Base-by-base conservation (phyloP, 345 rosid species). In the Microcos paniculata region DNA sequence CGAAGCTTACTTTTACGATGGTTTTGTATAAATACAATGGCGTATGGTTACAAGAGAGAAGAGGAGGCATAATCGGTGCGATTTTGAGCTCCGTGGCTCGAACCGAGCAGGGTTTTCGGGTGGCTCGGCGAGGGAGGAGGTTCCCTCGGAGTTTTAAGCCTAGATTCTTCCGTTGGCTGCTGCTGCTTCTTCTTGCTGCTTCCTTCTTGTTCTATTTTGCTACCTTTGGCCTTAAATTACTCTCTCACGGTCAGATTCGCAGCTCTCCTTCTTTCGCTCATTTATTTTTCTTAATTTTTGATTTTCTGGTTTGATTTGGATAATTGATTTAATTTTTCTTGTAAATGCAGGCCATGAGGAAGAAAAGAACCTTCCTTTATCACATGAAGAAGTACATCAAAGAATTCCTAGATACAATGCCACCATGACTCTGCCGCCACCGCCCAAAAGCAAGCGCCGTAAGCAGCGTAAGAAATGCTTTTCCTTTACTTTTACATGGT, bases 101-200 rank as follows among this genome's bases (percentile, higher is more conserved):
- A 16, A 77, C 38, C 69, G 88, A 81, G 40, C 78, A 76, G 42
- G 78, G 75, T 19, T 58, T 61, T 64, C 84, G 82, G 14, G 63
- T 78, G 40, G 85, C 65, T 70, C 90, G 90, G 40, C 86, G 89
- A 40, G 97, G 94, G 30, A 84, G 83, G 73, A 88, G 89, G 85
- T 71, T 84, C 62, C 87, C 87, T 78, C 87, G 93, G 79, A 68
- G 83, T 42, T 67, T 77, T 69, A 88, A 85, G 73, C 75, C 81
- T 58, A 88, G 87, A 59, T 84, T 84, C 48, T 78, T 81, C 75
- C 82, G 74, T 42, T 86, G 83, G 83, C 72, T 88, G 63, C 66
- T 85, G 73, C 66, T 86, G 66, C 71, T 86, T 59, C 76, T 91
- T 77, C 83, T 90, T 43, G 74, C 82, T 2, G 78, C 82, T 2